These are phyloP conservation scores for Artemisia princeps DNA, from an alignment of 140 eudicot species.

Conservation along the genomic window DNA sequence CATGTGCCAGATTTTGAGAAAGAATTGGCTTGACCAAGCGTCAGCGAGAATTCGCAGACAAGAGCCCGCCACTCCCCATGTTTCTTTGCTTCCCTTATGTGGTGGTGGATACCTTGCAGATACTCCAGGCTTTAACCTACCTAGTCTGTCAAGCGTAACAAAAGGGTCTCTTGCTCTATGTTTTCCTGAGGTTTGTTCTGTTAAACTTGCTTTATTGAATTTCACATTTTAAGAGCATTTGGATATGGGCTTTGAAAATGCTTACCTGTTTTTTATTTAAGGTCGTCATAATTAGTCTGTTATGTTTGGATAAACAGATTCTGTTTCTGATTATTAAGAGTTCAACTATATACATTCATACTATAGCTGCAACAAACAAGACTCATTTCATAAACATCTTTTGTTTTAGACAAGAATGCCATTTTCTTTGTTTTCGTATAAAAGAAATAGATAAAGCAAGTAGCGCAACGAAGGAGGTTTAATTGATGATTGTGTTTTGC, in stretches of 20 bases:
- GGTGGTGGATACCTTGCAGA: slow-evolving; percentile 91
- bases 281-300: background rate
- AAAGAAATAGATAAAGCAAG: slow-evolving; percentile 68
- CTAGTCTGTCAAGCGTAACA: slow-evolving; percentile 75
- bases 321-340: no score
- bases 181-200: slow-evolving; percentile 77
- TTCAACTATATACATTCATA: no score
- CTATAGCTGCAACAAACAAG: no score
- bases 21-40: slow-evolving; percentile 86
- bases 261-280: background rate
- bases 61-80: slow-evolving; percentile 82
- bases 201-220: slow-evolving; percentile 11
- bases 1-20: slow-evolving; percentile 53
- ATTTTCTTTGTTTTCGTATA: slow-evolving; percentile 55
- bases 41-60: slow-evolving; percentile 88
- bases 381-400: no score
- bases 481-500: slow-evolving; percentile 53
- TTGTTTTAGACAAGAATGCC: no score
- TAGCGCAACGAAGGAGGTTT: slow-evolving; percentile 93
- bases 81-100: slow-evolving; percentile 77
- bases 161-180: slow-evolving; percentile 65
- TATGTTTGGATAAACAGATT: background rate
- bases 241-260: background rate
- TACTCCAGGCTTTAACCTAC: slow-evolving; percentile 89
- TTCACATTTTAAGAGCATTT: background rate